Evolutionary conservation across 306 rosid genomes (phyloP), one percentile per base, ranked within the genome.

Genomic region (Fagus sylvatica): DNA sequence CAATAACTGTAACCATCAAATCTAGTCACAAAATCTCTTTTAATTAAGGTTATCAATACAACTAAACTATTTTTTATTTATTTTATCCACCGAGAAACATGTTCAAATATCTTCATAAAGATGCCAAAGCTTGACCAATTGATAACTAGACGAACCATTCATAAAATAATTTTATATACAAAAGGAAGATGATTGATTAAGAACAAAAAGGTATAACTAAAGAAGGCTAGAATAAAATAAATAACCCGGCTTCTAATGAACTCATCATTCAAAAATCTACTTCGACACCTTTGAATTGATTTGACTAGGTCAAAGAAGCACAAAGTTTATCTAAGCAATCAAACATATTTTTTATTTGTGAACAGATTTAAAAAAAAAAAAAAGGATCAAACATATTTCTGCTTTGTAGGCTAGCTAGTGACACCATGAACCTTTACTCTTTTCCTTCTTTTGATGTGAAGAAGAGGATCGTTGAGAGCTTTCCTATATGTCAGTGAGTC

Each of bases 381-480:
- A 57, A 17, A 6, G 19, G 19, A 54, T 70, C 80, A 86, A 77
- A 81, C 84, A 79, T 22, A 72, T 82, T 73, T 82, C 40, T 46
- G 68, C 84, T 86, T 86, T 86, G 87, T 76, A 83, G 76, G 84
- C 56, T 79, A 85, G 81, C 82, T 74, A 78, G 81, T 32, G 81
- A 79, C 81, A 84, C 73, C 65, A 71, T 37, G 81, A 41, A 80
- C 79, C 93, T 89, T 89, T 87, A 56, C 76, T 79, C 88, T 91
- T 90, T 88, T 78, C 80, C 93, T 87, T 87, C 93, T 92, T 90
- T 92, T 88, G 84, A 90, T 84, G 90, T 71, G 76, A 83, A 80
- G 67, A 74, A 68, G 64, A 81, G 78, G 79, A 69, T 84, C 77
- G 78, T 43, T 51, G 74, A 60, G 41, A 76, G 77, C 84, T 91